phyloP scores from a whole-genome alignment of 345 rosid genomes.

The Populus deltoides region DNA sequence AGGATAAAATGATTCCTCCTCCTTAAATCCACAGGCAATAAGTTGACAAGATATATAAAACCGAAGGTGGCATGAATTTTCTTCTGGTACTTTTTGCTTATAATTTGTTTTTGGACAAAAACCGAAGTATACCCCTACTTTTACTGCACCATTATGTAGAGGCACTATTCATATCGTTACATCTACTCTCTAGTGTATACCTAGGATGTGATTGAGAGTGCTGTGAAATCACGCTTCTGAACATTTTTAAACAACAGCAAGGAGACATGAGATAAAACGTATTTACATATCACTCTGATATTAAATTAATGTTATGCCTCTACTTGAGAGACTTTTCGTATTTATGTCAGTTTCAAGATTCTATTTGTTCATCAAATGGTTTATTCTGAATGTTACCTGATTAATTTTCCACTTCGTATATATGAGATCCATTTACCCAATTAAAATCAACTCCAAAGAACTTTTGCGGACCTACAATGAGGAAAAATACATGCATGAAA shows the following conservation, averaged over 20 bases:
- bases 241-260: background rate
- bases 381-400: background rate
- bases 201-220: no score
- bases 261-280: background rate
- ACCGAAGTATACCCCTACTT: background rate
- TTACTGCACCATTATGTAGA: background rate
- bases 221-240: no score
- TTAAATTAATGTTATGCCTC: background rate
- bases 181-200: background rate
- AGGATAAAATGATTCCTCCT: background rate
- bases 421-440: background rate
- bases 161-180: background rate
- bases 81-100: background rate
- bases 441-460: background rate
- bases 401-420: background rate
- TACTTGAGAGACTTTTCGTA: background rate
- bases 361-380: background rate
- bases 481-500: background rate
- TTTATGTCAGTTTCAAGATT: background rate
- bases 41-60: background rate
- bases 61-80: background rate
- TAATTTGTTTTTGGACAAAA: background rate
- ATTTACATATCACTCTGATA: background rate
- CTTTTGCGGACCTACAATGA: background rate
- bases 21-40: background rate